Evolutionary conservation across 495 filamentous ascomycete species (phyloP).

Genomic region (Daldinia vernicosa): DNA sequence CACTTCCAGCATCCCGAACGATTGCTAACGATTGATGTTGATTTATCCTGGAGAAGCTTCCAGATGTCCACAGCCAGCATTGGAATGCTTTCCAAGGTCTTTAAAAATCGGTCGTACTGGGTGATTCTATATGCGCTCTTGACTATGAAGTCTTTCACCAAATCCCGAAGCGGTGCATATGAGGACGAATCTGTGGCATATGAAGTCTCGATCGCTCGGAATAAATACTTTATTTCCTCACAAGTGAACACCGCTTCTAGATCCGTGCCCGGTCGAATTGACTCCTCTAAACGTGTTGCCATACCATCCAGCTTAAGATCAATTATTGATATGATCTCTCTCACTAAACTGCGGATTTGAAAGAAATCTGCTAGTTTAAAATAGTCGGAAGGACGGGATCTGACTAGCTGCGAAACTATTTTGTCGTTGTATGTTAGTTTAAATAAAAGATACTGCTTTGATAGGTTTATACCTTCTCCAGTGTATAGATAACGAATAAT

Average conservation of each 20-base stretch:
- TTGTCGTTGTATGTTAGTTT: neutral
- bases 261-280: neutral
- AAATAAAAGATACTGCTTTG: too few relatives aligned
- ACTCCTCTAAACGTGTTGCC: neutral
- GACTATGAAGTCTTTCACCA: neutral
- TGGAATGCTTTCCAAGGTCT: neutral
- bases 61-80: neutral
- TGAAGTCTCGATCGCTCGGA: neutral
- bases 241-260: neutral
- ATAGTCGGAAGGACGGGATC: neutral
- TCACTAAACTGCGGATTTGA: neutral
- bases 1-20: neutral
- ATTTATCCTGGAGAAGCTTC: neutral
- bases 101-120: neutral
- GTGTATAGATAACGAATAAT: conserved; percentile 7
- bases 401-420: neutral
- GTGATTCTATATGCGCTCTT: neutral
- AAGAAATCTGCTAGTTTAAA: neutral
- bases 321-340: neutral
- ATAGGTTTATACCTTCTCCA: neutral
- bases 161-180: neutral
- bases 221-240: neutral
- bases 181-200: neutral
- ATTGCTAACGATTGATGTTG: neutral
- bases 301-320: neutral